Base-by-base conservation (phyloP, 768 basidiomycete genomes). In the Amanita inopinata region DNA sequence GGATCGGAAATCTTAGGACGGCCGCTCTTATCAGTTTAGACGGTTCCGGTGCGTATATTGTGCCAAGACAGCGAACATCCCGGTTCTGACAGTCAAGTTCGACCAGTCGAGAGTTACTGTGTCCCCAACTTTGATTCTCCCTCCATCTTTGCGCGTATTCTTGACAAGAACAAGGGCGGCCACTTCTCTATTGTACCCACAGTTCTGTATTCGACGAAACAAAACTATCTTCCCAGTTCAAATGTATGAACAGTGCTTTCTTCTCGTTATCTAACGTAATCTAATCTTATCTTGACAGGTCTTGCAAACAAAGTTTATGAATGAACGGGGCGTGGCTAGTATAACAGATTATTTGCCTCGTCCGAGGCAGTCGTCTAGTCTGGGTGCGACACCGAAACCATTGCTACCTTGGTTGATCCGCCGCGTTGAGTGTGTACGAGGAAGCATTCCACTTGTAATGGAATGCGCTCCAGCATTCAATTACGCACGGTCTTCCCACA, bases 401-500 rank as follows among this genome's bases (percentile, higher is more conserved):
- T 66, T 90, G 4, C 71, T 91, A 2, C 81, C 80, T 17, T 93
- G 90, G 90, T 69, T 93, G 33, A 70, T 89, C 45, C 79, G 90
- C 1, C 79, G 83, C 36, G 76, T 93, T 33, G 88, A 90, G 66
- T 83, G 88, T 46, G 77, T 97, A 50, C 83, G 94, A 12, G 94
- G 94, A 0, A 71, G 57, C 5, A 66, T 96, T 23, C 80, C 87
- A 0, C 67, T 94, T 40, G 70, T 76, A 45, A 72, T 97, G 60
- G 88, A 98, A 64, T 92, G 89, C 53, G 90, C 89, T 0, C 94
- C 94, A 0, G 94, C 92, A 0, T 99, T 99, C 76, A 83, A 96
- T 60, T 99, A 99, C 53, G 92, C 90, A 0, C 73, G 84, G 9
- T 73, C 79, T 36, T 37, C 67, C 2, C 94, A 98, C 59, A 74